A percentile compares a stretch with the other conserved stretches of the same genome.
Conservation (phyloP, 805 yeast species). For the Hanseniaspora osmophila region DNA sequence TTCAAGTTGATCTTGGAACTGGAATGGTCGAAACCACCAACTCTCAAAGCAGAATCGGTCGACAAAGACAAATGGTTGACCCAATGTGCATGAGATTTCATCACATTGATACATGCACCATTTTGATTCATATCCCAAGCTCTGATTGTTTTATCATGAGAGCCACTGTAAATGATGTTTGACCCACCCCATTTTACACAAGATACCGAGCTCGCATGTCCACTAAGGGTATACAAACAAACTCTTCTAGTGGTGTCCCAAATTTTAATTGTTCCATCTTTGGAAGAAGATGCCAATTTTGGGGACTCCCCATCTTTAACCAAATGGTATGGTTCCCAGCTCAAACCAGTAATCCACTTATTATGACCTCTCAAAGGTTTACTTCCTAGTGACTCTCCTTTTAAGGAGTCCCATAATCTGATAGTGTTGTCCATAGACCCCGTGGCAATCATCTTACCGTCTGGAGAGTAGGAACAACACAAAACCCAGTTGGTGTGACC, state of each 20-base stretch:
- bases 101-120: slow-evolving; percentile 65
- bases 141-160: slow-evolving; percentile 88
- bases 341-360: slow-evolving; percentile 77
- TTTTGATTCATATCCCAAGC: slow-evolving; percentile 70
- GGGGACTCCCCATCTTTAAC: slow-evolving; percentile 52
- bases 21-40: slow-evolving; percentile 78
- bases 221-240: slow-evolving; percentile 59
- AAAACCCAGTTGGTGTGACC: slow-evolving; percentile 94
- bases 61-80: slow-evolving; percentile 86
- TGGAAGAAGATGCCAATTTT: slow-evolving; percentile 73
- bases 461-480: slow-evolving; percentile 83
- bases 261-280: slow-evolving; percentile 76
- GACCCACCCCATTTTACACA: slow-evolving; percentile 97
- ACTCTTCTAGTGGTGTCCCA: slow-evolving; percentile 75
- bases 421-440: slow-evolving; percentile 91
- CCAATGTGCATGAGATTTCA: slow-evolving; percentile 94
- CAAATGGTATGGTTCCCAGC: slow-evolving; percentile 91
- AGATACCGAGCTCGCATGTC: slow-evolving; percentile 79
- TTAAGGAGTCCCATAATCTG: slow-evolving; percentile 69
- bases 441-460: slow-evolving; percentile 82
- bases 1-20: slow-evolving; percentile 31
- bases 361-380: slow-evolving; percentile 64
- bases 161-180: slow-evolving; percentile 70
- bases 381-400: slow-evolving; percentile 57
- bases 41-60: slow-evolving; percentile 75